phyloP scores from a whole-genome alignment of 2,329 filamentous ascomycete species.

The Herpomyces periplanetae region DNA sequence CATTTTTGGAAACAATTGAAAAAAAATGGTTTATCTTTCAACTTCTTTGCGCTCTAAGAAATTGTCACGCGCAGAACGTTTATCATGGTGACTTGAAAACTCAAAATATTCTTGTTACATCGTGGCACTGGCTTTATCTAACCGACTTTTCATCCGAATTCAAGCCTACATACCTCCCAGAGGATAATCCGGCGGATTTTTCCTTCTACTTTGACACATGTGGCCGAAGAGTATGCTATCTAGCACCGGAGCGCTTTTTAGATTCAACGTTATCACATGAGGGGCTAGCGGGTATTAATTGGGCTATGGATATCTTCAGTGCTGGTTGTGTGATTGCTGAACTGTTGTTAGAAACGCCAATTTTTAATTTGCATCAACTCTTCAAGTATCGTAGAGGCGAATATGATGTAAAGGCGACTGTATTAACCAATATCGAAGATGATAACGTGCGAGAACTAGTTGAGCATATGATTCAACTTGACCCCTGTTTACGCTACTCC shows the following conservation, averaged over 20 bases:
- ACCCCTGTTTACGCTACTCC: slow-evolving; percentile 62
- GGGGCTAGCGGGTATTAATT: slow-evolving; percentile 21
- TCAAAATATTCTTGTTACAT: slow-evolving; percentile 80
- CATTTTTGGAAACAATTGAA: slow-evolving; percentile 83
- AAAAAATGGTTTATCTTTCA: slow-evolving; percentile 97
- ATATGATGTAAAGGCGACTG: slow-evolving; percentile 46
- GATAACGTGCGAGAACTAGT: slow-evolving; percentile 56
- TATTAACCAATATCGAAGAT: slow-evolving; percentile 55
- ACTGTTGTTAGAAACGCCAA: slow-evolving; percentile 65
- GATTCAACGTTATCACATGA: slow-evolving; percentile 22
- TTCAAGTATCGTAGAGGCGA: slow-evolving; percentile 77
- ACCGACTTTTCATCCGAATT: slow-evolving; percentile 89
- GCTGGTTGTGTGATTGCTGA: slow-evolving; percentile 87
- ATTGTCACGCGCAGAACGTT: slow-evolving; percentile 55
- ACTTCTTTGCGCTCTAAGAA: slow-evolving; percentile 54
- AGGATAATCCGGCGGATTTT: slow-evolving; percentile 87
- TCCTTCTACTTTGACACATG: slow-evolving; percentile 93
- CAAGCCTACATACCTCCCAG: slow-evolving; percentile 67
- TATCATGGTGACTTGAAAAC: slow-evolving; percentile 97
- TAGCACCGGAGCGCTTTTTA: slow-evolving; percentile 71
- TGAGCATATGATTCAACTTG: slow-evolving; percentile 73
- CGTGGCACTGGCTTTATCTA: slow-evolving; percentile 96
- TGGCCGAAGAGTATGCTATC: slow-evolving; percentile 58
- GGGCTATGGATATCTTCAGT: slow-evolving; percentile 98
- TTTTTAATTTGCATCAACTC: slow-evolving; percentile 87